Conservation (phyloP, 208 protist genomes). For the Acanthamoeba lenticulata region DNA sequence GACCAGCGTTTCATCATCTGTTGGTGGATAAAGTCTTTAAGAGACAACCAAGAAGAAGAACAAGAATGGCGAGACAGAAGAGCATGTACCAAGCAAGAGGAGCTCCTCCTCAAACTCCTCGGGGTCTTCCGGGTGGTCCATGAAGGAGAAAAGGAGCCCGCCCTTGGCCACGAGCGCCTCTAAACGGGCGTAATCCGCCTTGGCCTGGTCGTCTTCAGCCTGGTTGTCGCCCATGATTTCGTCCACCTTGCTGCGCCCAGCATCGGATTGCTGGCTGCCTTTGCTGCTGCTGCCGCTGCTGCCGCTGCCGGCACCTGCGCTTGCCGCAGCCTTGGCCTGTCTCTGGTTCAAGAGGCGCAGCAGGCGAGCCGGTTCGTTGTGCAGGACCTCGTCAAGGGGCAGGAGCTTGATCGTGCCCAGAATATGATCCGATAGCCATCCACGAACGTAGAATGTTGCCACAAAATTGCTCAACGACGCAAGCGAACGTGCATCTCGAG, state of each 20-base stretch:
- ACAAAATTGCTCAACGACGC: conserved; percentile 76
- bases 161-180: conserved; percentile 11
- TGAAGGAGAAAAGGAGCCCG: conserved; percentile 56
- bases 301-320: neutral
- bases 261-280: no score
- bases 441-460: conserved; percentile 76
- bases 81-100: conserved; percentile 57
- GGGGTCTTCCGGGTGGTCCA: conserved; percentile 38
- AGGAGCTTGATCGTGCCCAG: conserved; percentile 74
- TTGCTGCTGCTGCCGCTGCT: no score
- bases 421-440: conserved; percentile 75
- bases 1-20: conserved; percentile 56
- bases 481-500: conserved; percentile 68
- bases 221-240: neutral
- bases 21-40: no score
- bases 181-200: neutral
- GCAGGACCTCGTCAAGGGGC: conserved; percentile 72
- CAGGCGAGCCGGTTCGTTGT: neutral
- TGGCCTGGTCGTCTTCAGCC: neutral
- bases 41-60: neutral
- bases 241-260: neutral
- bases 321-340: no score
- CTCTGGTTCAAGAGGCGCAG: neutral
- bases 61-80: no score
- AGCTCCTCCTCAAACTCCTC: conserved; percentile 64